A percentile compares a stretch with the other conserved stretches of the same genome.
Evolutionary conservation across 1,284 basidiomycete genomes (phyloP).

Genomic region (Malassezia sp.): DNA sequence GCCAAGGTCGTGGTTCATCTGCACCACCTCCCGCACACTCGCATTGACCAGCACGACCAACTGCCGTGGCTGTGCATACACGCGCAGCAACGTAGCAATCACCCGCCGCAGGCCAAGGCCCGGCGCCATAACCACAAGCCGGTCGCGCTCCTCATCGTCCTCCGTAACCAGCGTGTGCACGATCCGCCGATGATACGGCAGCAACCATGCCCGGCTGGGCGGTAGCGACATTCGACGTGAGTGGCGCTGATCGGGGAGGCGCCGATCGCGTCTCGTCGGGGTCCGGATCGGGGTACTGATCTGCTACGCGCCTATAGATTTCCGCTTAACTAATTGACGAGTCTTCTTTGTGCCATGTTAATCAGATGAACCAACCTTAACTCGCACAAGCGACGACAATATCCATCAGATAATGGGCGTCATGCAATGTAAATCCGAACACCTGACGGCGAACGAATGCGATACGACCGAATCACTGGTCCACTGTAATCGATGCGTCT

Average conservation of each 20-base stretch:
- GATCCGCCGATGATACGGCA: constrained; percentile 39
- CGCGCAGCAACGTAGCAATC: constrained; percentile 50
- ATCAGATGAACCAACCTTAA: not conserved
- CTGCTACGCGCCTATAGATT: not conserved
- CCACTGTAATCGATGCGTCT: too few relatives aligned
- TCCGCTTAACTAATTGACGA: not conserved
- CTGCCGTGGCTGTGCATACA: constrained; percentile 77
- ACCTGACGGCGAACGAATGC: too few relatives aligned
- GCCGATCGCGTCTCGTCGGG: too few relatives aligned
- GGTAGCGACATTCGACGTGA: constrained; percentile 5
- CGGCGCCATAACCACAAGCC: constrained; percentile 48
- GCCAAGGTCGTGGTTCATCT: constrained; percentile 81
- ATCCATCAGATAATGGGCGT: too few relatives aligned
- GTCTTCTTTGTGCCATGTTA: not conserved
- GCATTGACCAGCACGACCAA: constrained; percentile 75
- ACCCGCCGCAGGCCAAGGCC: constrained; percentile 40
- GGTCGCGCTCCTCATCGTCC: constrained; percentile 47
- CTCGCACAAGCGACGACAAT: not conserved
- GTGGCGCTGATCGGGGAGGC: too few relatives aligned
- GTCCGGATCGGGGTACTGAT: not conserved
- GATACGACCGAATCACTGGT: too few relatives aligned
- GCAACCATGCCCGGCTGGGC: constrained; percentile 17
- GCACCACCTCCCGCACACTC: constrained; percentile 69
- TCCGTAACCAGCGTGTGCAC: constrained; percentile 33
- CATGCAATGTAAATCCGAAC: too few relatives aligned